A percentile compares a stretch with the other conserved stretches of the same genome.
phyloP scores from a whole-genome alignment of 83 land plant genomes.

The Picea abies region DNA sequence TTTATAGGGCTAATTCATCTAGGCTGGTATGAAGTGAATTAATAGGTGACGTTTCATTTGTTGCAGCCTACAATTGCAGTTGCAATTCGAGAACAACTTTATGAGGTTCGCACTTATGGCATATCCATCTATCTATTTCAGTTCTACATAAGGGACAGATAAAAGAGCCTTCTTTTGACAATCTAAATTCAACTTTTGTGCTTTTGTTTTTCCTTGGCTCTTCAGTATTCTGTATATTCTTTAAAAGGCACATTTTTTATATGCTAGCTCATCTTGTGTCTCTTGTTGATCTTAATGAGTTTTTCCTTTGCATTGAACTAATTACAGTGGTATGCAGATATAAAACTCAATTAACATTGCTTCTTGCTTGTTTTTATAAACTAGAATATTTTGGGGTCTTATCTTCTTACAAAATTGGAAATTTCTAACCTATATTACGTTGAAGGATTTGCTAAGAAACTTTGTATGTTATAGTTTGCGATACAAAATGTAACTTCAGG shows the following conservation, averaged over 20 bases:
- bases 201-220: not conserved
- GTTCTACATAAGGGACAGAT: not conserved
- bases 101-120: conserved; percentile 55
- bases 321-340: not conserved
- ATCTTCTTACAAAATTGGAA: no score
- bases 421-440: no score
- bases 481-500: no score
- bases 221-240: not conserved
- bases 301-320: not conserved
- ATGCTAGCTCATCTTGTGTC: no score
- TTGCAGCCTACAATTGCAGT: conserved; percentile 91
- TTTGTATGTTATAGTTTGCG: conserved; percentile 54
- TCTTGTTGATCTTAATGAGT: not conserved
- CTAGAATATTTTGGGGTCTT: not conserved
- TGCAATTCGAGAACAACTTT: conserved; percentile 93
- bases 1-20: not conserved
- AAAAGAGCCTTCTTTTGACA: not conserved
- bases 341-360: not conserved
- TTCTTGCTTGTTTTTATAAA: not conserved
- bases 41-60: not conserved
- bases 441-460: not conserved
- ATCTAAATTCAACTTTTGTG: not conserved
- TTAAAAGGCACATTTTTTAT: no score
- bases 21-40: not conserved
- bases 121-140: not conserved